Evolutionary conservation across 1,139 yeast genomes (phyloP).

Genomic region (Diutina catenulata): DNA sequence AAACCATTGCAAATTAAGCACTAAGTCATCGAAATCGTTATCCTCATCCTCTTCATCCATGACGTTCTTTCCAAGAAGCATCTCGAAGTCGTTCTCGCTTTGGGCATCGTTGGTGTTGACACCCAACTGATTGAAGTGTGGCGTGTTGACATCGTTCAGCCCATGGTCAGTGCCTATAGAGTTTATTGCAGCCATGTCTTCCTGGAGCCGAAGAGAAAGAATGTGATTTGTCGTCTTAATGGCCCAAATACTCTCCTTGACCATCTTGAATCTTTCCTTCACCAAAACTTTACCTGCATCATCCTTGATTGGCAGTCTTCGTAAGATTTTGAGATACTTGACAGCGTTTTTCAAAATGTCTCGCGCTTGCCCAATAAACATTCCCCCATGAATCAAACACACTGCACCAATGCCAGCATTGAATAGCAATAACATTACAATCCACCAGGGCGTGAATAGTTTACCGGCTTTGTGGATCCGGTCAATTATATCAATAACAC

Average conservation of each 20-base stretch:
- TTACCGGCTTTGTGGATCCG: slow-evolving; percentile 22
- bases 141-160: slow-evolving; percentile 39
- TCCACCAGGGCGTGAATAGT: slow-evolving; percentile 45
- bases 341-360: slow-evolving; percentile 17
- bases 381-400: slow-evolving; percentile 35
- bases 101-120: not conserved
- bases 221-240: slow-evolving; percentile 45
- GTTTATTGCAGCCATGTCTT: slow-evolving; percentile 25
- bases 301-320: slow-evolving; percentile 21
- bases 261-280: slow-evolving; percentile 43
- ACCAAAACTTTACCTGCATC: slow-evolving; percentile 22
- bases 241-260: slow-evolving; percentile 54
- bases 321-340: slow-evolving; percentile 16
- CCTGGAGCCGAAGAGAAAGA: slow-evolving; percentile 32
- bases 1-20: slow-evolving; percentile 44
- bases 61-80: not conserved
- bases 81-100: not conserved
- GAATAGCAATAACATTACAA: slow-evolving; percentile 33
- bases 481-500: slow-evolving; percentile 22
- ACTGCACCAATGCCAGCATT: slow-evolving; percentile 35
- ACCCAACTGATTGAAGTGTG: slow-evolving; percentile 38
- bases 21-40: slow-evolving; percentile 13
- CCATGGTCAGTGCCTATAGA: slow-evolving; percentile 47
- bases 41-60: slow-evolving; percentile 5
- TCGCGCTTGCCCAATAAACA: slow-evolving; percentile 15